phyloP scores from a whole-genome alignment of 139 green algal genomes.

The Volvox africanus region DNA sequence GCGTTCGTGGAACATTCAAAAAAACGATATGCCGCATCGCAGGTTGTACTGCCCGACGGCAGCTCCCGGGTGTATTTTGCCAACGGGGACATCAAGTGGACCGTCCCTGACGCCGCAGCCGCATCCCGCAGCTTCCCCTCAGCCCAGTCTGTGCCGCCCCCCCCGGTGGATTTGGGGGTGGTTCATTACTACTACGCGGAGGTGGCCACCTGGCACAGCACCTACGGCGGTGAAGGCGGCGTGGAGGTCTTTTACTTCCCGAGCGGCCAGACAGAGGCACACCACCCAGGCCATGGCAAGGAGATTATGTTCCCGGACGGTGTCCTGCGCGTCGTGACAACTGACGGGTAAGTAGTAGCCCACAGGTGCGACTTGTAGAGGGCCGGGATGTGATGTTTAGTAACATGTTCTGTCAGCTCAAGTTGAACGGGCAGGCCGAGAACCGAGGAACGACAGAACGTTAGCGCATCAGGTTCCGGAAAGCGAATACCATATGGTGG shows the following conservation, averaged over 20 bases:
- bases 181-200: constrained; percentile 55
- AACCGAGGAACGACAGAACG: not conserved
- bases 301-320: constrained; percentile 84
- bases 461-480: not conserved
- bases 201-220: constrained; percentile 77
- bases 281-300: constrained; percentile 78
- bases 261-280: constrained; percentile 81
- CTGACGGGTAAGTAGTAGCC: constrained; percentile 37
- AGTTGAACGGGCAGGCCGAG: not conserved
- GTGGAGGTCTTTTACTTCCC: constrained; percentile 93
- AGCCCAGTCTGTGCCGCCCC: not conserved
- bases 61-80: constrained; percentile 74
- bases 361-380: not conserved
- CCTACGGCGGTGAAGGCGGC: constrained; percentile 63
- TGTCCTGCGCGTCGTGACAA: constrained; percentile 34
- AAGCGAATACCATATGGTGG: not conserved
- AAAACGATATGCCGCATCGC: not conserved
- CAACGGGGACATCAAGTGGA: constrained; percentile 91
- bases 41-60: constrained; percentile 58
- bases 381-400: not conserved
- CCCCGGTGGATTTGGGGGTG: not conserved
- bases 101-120: constrained; percentile 22
- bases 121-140: not conserved
- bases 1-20: too few species aligned
- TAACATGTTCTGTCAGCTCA: not conserved